Base-by-base conservation (phyloP, 768 basidiomycete genomes). In the Podaxis rugospora region DNA sequence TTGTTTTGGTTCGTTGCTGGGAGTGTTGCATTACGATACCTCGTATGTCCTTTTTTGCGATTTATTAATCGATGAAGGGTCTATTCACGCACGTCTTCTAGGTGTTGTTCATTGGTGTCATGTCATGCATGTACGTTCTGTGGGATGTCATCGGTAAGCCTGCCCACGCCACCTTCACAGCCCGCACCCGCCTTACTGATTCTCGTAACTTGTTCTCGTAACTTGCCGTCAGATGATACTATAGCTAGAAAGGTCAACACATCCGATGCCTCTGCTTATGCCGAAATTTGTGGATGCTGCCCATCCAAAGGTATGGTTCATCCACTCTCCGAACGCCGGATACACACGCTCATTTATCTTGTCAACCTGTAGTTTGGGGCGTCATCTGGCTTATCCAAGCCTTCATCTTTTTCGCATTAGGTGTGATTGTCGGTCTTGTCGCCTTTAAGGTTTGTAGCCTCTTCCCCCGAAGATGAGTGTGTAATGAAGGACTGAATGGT, bases 251-350 rank as follows among this genome's bases (percentile, higher is more conserved):
- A 93, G 71, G 85, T 91, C 63, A 94, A 95, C 66, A 81, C 82
- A n/a, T 92, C 90, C 16, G 94, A 96, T 67, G 94, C 94, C 0
- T 87, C 88, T 3, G 86, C 86, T 7, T 96, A 94, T 66, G 90
- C 94, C 2, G 76, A 86, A 16, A 84, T 92, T 51, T 95, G 90
- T 66, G 92, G 91, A 23, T 95, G 92, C 72, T 93, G 83, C 69
- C 90, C 91, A 16, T 90, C 92, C 3, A 85, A 82, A 85, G 88
- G 90, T 88, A 36, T 2, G 42, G 42, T n/a, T 4, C 42, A 44
- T 21, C 2, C 32, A 32, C 32, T 18, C 16, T 18, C 14, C 16
- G 3, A 44, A 18, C 42, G 6, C 14, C 14, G 18, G 18, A 5
- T 21, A 44, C 18, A 44, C 2, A 18, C 42, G 16, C 42, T n/a